phyloP scores from a whole-genome alignment of 2,329 filamentous ascomycete genomes.

The Botrytis fragariae region DNA sequence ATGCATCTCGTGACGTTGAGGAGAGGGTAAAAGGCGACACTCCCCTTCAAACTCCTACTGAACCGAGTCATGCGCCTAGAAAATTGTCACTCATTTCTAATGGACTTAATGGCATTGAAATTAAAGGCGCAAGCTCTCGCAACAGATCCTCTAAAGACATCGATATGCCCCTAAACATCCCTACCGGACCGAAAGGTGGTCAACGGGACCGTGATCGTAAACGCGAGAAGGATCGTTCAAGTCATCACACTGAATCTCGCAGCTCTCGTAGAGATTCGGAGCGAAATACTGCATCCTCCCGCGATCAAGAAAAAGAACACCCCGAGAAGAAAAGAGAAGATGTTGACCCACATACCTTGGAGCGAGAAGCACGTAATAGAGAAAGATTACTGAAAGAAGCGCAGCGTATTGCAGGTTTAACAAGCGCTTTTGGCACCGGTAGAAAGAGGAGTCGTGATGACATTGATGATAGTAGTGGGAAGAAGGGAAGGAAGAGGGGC shows the following conservation, averaged over 20 bases:
- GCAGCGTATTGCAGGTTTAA: slow-evolving; percentile 59
- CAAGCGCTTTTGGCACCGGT: slow-evolving; percentile 37
- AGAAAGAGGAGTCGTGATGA: slow-evolving; percentile 49
- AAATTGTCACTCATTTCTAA: slow-evolving; percentile 28
- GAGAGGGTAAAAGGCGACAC: slow-evolving; percentile 24
- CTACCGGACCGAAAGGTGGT: slow-evolving; percentile 32
- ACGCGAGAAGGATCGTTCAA: slow-evolving; percentile 34
- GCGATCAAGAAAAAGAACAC: slow-evolving; percentile 20
- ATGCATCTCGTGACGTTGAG: slow-evolving; percentile 29
- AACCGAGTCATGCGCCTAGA: slow-evolving; percentile 23
- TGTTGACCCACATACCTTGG: slow-evolving; percentile 55
- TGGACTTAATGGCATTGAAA: slow-evolving; percentile 33
- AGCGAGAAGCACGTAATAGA: slow-evolving; percentile 64
- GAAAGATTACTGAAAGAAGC: slow-evolving; percentile 67
- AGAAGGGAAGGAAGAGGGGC: slow-evolving; percentile 48
- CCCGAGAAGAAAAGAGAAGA: slow-evolving; percentile 24
- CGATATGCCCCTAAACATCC: slow-evolving; percentile 34
- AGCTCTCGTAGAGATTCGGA: slow-evolving; percentile 43
- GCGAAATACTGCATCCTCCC: slow-evolving; percentile 16
- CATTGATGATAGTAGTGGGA: slow-evolving; percentile 41
- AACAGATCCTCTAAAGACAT: slow-evolving; percentile 32
- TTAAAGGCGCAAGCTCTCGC: slow-evolving; percentile 36
- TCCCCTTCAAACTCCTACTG: slow-evolving; percentile 24
- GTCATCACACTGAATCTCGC: slow-evolving; percentile 26
- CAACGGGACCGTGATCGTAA: slow-evolving; percentile 28